phyloP scores from a whole-genome alignment of 148 eudicot species.

The Vaccinium macrocarpon region DNA sequence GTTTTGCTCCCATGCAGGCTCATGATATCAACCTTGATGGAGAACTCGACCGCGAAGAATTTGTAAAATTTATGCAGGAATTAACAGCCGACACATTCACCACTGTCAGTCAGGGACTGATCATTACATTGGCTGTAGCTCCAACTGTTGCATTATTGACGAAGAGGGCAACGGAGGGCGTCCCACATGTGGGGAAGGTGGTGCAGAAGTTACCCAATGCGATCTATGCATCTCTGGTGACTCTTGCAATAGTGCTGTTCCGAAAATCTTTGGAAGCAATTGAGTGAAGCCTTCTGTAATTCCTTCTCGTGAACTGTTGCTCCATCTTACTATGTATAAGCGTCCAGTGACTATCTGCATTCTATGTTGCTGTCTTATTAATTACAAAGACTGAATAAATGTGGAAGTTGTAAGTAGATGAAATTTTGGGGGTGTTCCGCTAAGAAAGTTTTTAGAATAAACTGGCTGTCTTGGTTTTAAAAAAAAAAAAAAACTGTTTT shows the following conservation, averaged over 20 bases:
- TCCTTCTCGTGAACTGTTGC: not conserved
- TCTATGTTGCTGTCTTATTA: not conserved
- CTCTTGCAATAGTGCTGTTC: slow-evolving; percentile 55
- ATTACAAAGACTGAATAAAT: not conserved
- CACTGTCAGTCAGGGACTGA: slow-evolving; percentile 72
- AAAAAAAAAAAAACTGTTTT: not conserved
- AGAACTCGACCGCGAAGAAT: slow-evolving; percentile 70
- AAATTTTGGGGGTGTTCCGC: no score
- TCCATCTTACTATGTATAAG: not conserved
- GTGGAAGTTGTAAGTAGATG: no score
- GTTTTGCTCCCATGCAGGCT: slow-evolving; percentile 29
- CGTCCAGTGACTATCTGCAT: not conserved
- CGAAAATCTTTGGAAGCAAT: slow-evolving; percentile 40
- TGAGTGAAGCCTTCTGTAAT: slow-evolving; percentile 1
- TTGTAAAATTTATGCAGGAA: slow-evolving; percentile 50
- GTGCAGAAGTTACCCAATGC: slow-evolving; percentile 84
- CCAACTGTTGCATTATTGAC: slow-evolving; percentile 80
- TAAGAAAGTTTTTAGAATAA: no score
- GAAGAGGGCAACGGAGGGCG: slow-evolving; percentile 76
- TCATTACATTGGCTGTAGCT: slow-evolving; percentile 67
- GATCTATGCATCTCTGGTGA: slow-evolving; percentile 73
- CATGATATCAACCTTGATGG: slow-evolving; percentile 68
- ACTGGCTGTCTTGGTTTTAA: no score
- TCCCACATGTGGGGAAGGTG: slow-evolving; percentile 74
- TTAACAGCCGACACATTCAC: slow-evolving; percentile 55